These are phyloP conservation scores for Alternaria sp. DNA, from an alignment of 2,329 filamentous ascomycete species.

Conservation along the genomic window DNA sequence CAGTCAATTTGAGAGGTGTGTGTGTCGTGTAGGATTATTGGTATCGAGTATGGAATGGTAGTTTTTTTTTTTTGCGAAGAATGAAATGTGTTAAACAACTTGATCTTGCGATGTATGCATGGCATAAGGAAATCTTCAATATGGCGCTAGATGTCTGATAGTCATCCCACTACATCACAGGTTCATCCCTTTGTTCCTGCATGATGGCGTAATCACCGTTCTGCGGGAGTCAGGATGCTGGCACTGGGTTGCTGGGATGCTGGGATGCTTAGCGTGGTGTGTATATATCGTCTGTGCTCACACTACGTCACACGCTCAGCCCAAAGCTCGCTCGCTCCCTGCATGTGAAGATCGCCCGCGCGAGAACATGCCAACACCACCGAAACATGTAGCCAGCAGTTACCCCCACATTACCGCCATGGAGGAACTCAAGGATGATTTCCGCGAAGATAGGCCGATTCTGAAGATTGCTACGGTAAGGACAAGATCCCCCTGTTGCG, in stretches of 20 bases:
- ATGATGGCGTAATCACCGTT: conserved; percentile 2
- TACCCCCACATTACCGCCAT: conserved; percentile 19
- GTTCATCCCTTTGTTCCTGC: conserved; percentile 12
- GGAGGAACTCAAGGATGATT: conserved; percentile 35
- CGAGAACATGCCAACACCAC: conserved; percentile 14
- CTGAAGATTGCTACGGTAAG: conserved; percentile 34
- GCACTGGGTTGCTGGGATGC: background rate
- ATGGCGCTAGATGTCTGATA: background rate
- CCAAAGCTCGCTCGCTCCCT: background rate
- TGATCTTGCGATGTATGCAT: background rate
- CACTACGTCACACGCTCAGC: conserved; percentile 39
- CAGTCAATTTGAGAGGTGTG: background rate
- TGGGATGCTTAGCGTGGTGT: conserved; percentile 35
- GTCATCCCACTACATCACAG: conserved; percentile 6
- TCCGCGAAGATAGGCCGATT: conserved; percentile 21
- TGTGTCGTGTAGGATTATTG: conserved; percentile 31
- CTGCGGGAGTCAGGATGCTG: background rate
- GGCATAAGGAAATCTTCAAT: background rate
- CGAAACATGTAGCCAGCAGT: conserved; percentile 5
- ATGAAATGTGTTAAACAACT: conserved; percentile 15
- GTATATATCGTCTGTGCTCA: conserved; percentile 26
- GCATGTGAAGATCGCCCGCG: conserved; percentile 39
- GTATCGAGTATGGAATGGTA: conserved; percentile 12
- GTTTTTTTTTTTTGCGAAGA: conserved; percentile 21
- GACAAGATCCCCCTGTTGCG: background rate